Evolutionary conservation across 2,329 filamentous ascomycete species (phyloP), one percentile per base, ranked within the genome.

Genomic region (Fusarium euwallaceae): DNA sequence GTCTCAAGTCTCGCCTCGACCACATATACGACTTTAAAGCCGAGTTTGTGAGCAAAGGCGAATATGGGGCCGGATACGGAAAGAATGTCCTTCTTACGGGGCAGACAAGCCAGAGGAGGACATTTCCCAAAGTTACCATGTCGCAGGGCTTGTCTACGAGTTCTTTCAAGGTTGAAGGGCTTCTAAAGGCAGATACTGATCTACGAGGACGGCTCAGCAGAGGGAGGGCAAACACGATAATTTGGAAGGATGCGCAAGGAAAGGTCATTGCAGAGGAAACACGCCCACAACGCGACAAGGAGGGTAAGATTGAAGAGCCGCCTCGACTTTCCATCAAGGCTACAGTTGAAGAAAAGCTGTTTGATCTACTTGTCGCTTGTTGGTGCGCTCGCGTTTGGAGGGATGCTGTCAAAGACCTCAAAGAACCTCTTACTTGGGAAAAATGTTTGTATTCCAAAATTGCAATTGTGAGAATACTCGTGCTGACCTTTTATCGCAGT

Each of bases 351-450:
- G 78, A 79, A n/a, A 81, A 77, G 55, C 36, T 75, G 10, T 66
- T 80, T 39, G 80, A 81, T 69, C 61, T 81, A 2, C 43, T 81
- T 14, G 78, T 81, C 0, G 65, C 78, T 1, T 79, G 78, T 10
- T 81, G 80, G 80, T 76, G 76, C 60, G 78, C 79, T 3, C 67
- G 79, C 6, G 24, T 81, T 4, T 81, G 79, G 79, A 78, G 73
- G 12, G 76, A 80, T 55, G 74, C 78, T 0, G 65, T 71, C 43
- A 72, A 69, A 4, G 74, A 79, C n/a, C 51, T 72, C 17, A 74
- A 73, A n/a, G 72, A 78, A 14, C 66, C 76, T 1, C 56, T 78
- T 55, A 73, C 67, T 6, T 80, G 79, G 79, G 64, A 76, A 6
- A 74, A 77, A 8, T 76, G 80, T 80, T 65, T 53, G 76, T 39